Evolutionary conservation across 2,329 filamentous ascomycete species (phyloP).

Genomic region (Aspergillus ochraceus): DNA sequence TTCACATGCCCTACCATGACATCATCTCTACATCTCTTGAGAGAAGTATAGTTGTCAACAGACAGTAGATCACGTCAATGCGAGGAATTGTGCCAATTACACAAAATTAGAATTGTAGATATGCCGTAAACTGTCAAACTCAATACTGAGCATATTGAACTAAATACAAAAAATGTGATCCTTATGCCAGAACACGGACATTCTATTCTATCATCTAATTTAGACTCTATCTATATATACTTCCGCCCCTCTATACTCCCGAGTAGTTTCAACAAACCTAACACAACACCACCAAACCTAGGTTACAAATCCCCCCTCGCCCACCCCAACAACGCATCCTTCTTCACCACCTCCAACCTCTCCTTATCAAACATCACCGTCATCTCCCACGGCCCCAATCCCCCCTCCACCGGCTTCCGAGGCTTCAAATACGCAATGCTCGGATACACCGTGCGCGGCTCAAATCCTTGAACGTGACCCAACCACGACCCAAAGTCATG

Average conservation of each 20-base stretch:
- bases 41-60: too few relatives aligned
- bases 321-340: not conserved
- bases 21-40: not conserved
- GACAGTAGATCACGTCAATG: too few relatives aligned
- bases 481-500: not conserved
- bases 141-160: too few relatives aligned
- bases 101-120: too few relatives aligned
- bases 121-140: too few relatives aligned
- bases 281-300: not conserved
- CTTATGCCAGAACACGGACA: too few relatives aligned
- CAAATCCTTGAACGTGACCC: not conserved
- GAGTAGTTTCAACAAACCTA: not conserved
- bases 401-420: not conserved
- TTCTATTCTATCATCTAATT: too few relatives aligned
- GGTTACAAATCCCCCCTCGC: not conserved
- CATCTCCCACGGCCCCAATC: not conserved
- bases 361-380: not conserved
- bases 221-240: not conserved
- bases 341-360: not conserved
- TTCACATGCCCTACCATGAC: not conserved
- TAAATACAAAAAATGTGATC: too few relatives aligned
- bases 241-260: not conserved
- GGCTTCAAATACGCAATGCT: not conserved
- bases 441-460: not conserved
- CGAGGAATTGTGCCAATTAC: too few relatives aligned